phyloP scores from a whole-genome alignment of 495 filamentous ascomycete genomes.

The Podospora pseudopauciseta region DNA sequence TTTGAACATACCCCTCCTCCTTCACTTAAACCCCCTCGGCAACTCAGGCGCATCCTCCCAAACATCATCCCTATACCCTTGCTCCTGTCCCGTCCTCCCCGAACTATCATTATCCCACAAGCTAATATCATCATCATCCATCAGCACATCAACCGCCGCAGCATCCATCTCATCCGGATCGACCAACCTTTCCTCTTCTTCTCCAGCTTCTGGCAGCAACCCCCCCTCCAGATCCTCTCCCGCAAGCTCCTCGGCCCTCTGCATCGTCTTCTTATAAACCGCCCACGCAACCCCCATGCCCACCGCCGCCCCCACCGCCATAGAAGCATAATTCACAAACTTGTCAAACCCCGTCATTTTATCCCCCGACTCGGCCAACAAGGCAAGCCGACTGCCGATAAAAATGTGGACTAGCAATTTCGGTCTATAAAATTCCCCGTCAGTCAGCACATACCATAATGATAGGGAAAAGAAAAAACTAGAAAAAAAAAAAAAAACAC shows the following conservation, averaged over 20 bases:
- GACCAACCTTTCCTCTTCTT: slow-evolving; percentile 26
- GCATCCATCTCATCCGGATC: slow-evolving; percentile 39
- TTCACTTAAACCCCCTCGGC: slow-evolving; percentile 8
- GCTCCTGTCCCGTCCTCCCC: slow-evolving; percentile 30
- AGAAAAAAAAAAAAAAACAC: slow-evolving; percentile 12
- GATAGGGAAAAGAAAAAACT: neutral
- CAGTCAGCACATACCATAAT: neutral
- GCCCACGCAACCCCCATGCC: slow-evolving; percentile 75
- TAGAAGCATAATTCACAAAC: slow-evolving; percentile 76
- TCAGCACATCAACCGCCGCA: slow-evolving; percentile 23
- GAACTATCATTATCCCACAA: slow-evolving; percentile 47
- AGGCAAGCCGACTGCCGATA: slow-evolving; percentile 71
- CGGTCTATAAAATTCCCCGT: slow-evolving; percentile 43
- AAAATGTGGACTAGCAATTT: slow-evolving; percentile 92
- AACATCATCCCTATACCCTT: slow-evolving; percentile 16
- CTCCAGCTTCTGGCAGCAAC: slow-evolving; percentile 17
- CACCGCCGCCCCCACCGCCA: slow-evolving; percentile 61
- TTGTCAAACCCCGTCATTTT: slow-evolving; percentile 64
- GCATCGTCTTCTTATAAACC: slow-evolving; percentile 84
- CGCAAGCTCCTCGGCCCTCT: slow-evolving; percentile 79
- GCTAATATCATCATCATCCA: slow-evolving; percentile 60
- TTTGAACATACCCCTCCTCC: too few relatives aligned
- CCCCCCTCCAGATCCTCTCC: slow-evolving; percentile 37
- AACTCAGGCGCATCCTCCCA: neutral
- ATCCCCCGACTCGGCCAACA: slow-evolving; percentile 61